phyloP scores from a whole-genome alignment of 1,139 yeast genomes.

The Diutina sp. region DNA sequence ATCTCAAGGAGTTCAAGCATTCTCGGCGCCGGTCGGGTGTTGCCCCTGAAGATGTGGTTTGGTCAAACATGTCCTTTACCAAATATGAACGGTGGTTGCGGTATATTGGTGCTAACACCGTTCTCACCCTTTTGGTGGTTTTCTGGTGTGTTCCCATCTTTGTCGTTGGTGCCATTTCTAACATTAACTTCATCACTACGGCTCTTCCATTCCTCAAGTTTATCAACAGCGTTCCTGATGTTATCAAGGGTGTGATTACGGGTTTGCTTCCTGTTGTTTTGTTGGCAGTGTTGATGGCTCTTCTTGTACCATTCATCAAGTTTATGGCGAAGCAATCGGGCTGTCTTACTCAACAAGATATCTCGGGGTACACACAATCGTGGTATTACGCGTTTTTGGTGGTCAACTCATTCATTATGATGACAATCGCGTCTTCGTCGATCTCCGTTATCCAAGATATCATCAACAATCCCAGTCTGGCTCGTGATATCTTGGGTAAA shows the following conservation, averaged over 20 bases:
- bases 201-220: conserved; percentile 53
- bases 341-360: conserved; percentile 50
- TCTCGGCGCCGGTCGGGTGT: conserved; percentile 34
- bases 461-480: conserved; percentile 40
- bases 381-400: conserved; percentile 87
- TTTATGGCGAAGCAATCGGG: conserved; percentile 64
- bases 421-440: conserved; percentile 68
- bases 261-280: conserved; percentile 62
- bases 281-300: conserved; percentile 53
- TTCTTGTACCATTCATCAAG: conserved; percentile 68
- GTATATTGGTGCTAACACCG: conserved; percentile 42
- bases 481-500: conserved; percentile 42
- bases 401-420: conserved; percentile 69
- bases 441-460: conserved; percentile 57
- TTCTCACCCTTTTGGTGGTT: conserved; percentile 44
- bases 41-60: conserved; percentile 49
- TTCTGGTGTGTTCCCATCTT: conserved; percentile 87
- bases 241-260: conserved; percentile 54
- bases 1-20: conserved; percentile 41
- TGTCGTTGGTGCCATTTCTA: conserved; percentile 69
- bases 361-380: conserved; percentile 72
- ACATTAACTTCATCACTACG: conserved; percentile 48
- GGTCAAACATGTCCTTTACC: conserved; percentile 61
- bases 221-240: conserved; percentile 47
- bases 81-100: conserved; percentile 77